Percentiles rank a stretch among this genome's conserved stretches.
phyloP scores from a whole-genome alignment of 768 basidiomycete genomes.

The Trametopsis cervina region DNA sequence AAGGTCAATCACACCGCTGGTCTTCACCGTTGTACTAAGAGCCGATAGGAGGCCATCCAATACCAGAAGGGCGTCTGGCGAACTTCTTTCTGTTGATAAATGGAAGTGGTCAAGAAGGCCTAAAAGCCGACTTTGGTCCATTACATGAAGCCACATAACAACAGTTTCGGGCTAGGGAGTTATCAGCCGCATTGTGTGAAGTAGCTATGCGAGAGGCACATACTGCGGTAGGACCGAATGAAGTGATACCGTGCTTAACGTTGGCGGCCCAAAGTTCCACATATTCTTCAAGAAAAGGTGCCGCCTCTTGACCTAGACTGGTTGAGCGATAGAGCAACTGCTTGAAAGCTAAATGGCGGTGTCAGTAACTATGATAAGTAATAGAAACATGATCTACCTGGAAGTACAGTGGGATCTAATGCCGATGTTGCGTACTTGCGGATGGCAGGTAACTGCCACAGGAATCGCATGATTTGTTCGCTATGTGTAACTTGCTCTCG shows the following conservation, averaged over 20 bases:
- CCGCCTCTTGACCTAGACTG: neutral
- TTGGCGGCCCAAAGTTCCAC: neutral
- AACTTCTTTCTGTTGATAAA: neutral
- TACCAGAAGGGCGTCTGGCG: neutral
- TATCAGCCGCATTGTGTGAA: neutral
- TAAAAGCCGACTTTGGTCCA: slow-evolving; percentile 24
- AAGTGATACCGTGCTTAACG: neutral
- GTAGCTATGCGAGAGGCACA: neutral
- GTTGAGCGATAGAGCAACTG: neutral
- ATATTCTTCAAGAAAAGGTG: neutral
- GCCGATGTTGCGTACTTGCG: neutral
- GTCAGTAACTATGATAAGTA: neutral
- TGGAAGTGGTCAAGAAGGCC: neutral
- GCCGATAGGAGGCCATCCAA: neutral
- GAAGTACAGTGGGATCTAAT: neutral
- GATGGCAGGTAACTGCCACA: neutral
- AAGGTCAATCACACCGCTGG: slow-evolving; percentile 22
- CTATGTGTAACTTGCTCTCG: neutral
- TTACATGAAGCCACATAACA: slow-evolving; percentile 50
- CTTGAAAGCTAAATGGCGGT: neutral
- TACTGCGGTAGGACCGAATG: neutral
- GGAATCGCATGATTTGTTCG: neutral
- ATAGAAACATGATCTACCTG: neutral
- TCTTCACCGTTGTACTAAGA: slow-evolving; percentile 5
- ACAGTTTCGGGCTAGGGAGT: slow-evolving; percentile 14